Evolutionary conservation across 2,329 filamentous ascomycete genomes (phyloP).

Genomic region (Botryotinia globosa): DNA sequence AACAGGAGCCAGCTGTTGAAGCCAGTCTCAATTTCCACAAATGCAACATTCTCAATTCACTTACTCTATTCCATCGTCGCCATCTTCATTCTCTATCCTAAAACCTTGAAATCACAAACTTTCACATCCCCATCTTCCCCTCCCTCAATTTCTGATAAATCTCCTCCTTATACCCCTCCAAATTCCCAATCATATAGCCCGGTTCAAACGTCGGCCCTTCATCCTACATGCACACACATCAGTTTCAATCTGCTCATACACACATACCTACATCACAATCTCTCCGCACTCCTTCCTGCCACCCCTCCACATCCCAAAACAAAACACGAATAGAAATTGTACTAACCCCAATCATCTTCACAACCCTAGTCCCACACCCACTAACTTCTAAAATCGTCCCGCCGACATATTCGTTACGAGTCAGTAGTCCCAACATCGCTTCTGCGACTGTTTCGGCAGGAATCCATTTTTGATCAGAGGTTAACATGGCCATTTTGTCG

Average conservation of each 20-base stretch:
- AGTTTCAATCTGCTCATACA: neutral
- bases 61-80: neutral
- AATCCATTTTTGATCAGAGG: slow-evolving; percentile 38
- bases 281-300: neutral
- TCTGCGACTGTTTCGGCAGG: slow-evolving; percentile 42
- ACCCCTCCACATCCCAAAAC: neutral
- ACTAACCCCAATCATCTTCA: slow-evolving; percentile 12
- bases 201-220: neutral
- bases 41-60: neutral
- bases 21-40: neutral
- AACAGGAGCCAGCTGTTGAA: neutral
- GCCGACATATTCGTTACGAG: slow-evolving; percentile 38
- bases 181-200: slow-evolving; percentile 33
- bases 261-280: neutral
- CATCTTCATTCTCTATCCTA: neutral
- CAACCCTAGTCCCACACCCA: slow-evolving; percentile 25
- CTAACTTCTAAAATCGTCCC: slow-evolving; percentile 46
- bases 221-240: slow-evolving; percentile 2
- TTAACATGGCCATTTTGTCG: slow-evolving; percentile 6
- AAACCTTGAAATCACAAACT: neutral
- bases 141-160: slow-evolving; percentile 15
- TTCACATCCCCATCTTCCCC: slow-evolving; percentile 15
- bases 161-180: slow-evolving; percentile 30
- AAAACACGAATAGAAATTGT: neutral
- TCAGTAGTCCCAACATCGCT: slow-evolving; percentile 30